A percentile compares a stretch with the other conserved stretches of the same genome.
These are phyloP conservation scores for Hyaloperonospora brassicae DNA, from an alignment of 352 stramenopile genomes.

Conservation along the genomic window DNA sequence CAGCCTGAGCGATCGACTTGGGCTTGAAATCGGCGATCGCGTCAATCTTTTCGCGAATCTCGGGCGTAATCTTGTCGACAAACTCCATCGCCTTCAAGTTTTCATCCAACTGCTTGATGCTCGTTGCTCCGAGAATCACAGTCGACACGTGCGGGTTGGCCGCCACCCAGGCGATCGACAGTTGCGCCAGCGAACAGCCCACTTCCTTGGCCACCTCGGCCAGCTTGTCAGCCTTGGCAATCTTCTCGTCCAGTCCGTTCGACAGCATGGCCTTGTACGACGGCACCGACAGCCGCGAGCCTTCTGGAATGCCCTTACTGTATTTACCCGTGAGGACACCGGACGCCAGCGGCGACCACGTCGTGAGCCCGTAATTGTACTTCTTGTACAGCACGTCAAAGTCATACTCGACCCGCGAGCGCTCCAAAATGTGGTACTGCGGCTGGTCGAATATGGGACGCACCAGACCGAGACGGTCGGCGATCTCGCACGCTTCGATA, in stretches of 20 bases:
- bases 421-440: constrained; percentile 70
- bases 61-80: constrained; percentile 58
- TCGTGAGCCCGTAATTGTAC: constrained; percentile 69
- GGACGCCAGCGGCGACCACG: constrained; percentile 59
- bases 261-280: constrained; percentile 45
- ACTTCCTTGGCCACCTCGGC: constrained; percentile 52
- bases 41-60: constrained; percentile 63
- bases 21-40: constrained; percentile 41
- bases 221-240: constrained; percentile 39
- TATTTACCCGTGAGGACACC: constrained; percentile 78
- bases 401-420: constrained; percentile 61
- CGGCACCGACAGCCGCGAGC: constrained; percentile 47
- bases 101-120: constrained; percentile 59
- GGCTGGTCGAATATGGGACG: constrained; percentile 49
- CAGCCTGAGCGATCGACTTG: not conserved
- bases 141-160: constrained; percentile 55
- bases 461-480: constrained; percentile 34
- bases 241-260: constrained; percentile 40
- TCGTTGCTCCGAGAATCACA: constrained; percentile 54
- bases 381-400: constrained; percentile 62
- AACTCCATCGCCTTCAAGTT: constrained; percentile 65
- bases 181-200: constrained; percentile 45
- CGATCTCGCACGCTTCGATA: constrained; percentile 50
- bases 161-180: constrained; percentile 52
- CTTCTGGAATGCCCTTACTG: constrained; percentile 66